phyloP scores from a whole-genome alignment of 768 basidiomycete species.

The Ramaria rubella region DNA sequence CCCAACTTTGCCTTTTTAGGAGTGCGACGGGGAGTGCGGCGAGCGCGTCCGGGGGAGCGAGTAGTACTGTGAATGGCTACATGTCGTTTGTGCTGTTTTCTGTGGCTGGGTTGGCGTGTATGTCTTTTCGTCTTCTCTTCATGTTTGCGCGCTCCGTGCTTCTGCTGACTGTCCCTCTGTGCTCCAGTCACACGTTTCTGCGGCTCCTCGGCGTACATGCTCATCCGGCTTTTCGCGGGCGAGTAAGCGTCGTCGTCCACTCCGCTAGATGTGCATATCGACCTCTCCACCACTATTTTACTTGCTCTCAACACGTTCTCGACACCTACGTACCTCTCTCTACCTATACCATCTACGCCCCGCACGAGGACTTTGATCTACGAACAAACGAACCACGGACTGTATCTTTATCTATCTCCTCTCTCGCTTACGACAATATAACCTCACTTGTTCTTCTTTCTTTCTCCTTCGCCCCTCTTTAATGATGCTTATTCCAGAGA shows the following conservation, averaged over 20 bases:
- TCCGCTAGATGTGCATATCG: too few relatives aligned
- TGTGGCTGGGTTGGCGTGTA: constrained; percentile 81
- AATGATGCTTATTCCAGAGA: neutral
- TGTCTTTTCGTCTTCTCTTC: constrained; percentile 27
- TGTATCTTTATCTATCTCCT: constrained; percentile 3
- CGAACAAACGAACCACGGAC: neutral
- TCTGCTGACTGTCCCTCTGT: neutral
- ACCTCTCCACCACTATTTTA: too few relatives aligned
- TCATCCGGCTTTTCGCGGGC: constrained; percentile 82
- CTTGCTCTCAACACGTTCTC: too few relatives aligned
- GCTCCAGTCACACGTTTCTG: constrained; percentile 80
- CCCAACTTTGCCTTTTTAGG: constrained; percentile 22
- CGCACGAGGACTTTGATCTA: neutral
- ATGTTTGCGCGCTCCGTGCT: neutral
- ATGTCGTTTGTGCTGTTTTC: constrained; percentile 87
- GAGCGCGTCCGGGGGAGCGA: constrained; percentile 33
- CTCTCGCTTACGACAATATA: neutral
- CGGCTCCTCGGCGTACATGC: constrained; percentile 75
- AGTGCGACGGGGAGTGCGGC: constrained; percentile 47
- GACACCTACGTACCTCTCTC: neutral
- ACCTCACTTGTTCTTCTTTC: neutral
- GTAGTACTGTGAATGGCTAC: constrained; percentile 67
- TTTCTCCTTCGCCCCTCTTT: neutral
- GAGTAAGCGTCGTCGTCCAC: constrained; percentile 57
- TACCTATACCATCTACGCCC: neutral